A percentile compares a stretch with the other conserved stretches of the same genome.
phyloP scores from a whole-genome alignment of 108 stramenopile species.

The Nitzschia inconspicua region DNA sequence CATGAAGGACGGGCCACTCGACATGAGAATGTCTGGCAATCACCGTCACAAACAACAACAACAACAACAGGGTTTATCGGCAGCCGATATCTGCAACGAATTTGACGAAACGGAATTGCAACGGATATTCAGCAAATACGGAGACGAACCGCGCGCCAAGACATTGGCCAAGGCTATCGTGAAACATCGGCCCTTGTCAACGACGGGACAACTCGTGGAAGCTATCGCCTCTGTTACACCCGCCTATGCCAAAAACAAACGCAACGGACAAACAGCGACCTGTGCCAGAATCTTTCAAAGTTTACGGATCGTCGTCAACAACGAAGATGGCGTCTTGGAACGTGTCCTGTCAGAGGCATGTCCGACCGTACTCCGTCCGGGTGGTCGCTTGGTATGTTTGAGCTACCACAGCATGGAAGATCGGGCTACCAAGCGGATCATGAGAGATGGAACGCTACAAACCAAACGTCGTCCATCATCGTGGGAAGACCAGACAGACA shows the following conservation, averaged over 20 bases:
- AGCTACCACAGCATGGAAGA: conserved; percentile 96
- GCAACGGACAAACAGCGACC: conserved; percentile 77
- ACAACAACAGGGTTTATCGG: conserved; percentile 43
- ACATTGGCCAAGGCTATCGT: conserved; percentile 76
- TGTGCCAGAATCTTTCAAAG: conserved; percentile 87
- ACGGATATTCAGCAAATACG: conserved; percentile 68
- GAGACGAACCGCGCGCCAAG: conserved; percentile 80
- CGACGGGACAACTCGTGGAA: conserved; percentile 72
- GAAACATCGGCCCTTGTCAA: conserved; percentile 61
- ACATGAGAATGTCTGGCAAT: conserved; percentile 87
- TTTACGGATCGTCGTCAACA: conserved; percentile 89
- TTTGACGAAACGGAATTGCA: conserved; percentile 72
- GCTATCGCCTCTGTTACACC: conserved; percentile 78
- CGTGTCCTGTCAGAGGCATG: conserved; percentile 63
- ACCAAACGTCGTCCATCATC: neutral
- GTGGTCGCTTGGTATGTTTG: conserved; percentile 75
- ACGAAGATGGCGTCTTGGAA: conserved; percentile 74
- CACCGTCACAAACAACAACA: conserved; percentile 3
- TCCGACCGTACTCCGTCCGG: conserved; percentile 54
- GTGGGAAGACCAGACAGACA: conserved; percentile 44
- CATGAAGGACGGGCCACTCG: conserved; percentile 89
- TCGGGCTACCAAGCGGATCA: conserved; percentile 78
- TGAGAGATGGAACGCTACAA: conserved; percentile 70
- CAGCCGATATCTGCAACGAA: conserved; percentile 88
- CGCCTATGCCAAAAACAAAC: conserved; percentile 59